These are phyloP conservation scores for Kurtzmaniella quercitrusa DNA, from an alignment of 1,139 yeast species.

Conservation along the genomic window DNA sequence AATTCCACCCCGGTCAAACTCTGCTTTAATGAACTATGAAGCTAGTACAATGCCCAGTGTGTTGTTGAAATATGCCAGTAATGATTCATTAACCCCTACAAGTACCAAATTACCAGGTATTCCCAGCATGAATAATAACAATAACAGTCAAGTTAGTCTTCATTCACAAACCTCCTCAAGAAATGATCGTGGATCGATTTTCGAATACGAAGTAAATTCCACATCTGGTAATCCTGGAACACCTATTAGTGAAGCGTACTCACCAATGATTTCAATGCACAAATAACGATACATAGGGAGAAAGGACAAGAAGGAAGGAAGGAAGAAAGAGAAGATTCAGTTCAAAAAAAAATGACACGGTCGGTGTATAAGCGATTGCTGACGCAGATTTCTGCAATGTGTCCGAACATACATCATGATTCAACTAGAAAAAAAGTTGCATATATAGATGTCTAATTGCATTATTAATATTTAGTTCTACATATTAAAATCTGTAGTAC, in stretches of 20 bases:
- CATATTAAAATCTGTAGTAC: neutral
- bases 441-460: neutral
- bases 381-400: neutral
- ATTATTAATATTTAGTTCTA: neutral
- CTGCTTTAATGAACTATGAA: neutral
- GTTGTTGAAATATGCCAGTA: conserved; percentile 3
- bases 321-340: neutral
- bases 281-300: neutral
- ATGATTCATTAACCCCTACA: conserved; percentile 7
- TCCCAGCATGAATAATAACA: conserved; percentile 16
- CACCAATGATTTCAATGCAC: conserved; percentile 18
- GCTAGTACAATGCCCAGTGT: conserved; percentile 10
- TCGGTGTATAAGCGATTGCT: neutral
- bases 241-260: conserved; percentile 33
- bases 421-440: neutral
- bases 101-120: conserved; percentile 6
- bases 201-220: conserved; percentile 22
- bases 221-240: conserved; percentile 21
- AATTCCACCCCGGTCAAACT: conserved; percentile 9
- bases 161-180: conserved; percentile 22
- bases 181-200: conserved; percentile 21
- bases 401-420: neutral
- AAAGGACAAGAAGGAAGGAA: neutral
- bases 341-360: neutral
- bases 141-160: conserved; percentile 27